These are phyloP conservation scores for Casuarina cunninghamiana DNA, from an alignment of 306 rosid genomes.

Conservation along the genomic window DNA sequence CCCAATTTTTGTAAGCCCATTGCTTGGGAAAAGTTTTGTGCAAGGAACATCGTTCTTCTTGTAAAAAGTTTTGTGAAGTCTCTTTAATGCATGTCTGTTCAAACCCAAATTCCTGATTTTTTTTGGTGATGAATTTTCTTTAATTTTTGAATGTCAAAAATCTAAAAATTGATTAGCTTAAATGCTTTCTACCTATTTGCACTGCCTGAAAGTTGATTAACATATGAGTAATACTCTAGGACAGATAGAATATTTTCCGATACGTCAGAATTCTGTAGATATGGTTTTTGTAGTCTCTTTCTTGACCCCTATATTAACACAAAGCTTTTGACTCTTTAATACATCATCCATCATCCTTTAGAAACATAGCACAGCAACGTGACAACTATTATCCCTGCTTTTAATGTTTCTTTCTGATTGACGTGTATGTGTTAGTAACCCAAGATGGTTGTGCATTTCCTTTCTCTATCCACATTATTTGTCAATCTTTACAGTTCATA, in stretches of 20 bases:
- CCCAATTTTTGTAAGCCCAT: background rate
- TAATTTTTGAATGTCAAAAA: background rate
- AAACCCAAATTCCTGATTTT: background rate
- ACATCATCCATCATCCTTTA: background rate
- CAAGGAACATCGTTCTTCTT: too few relatives aligned
- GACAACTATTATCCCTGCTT: background rate
- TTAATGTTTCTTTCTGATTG: background rate
- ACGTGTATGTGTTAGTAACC: background rate
- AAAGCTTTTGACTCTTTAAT: background rate
- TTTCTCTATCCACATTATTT: background rate
- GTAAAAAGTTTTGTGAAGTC: too few relatives aligned
- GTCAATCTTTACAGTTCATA: background rate
- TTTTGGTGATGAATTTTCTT: background rate
- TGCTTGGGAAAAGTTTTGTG: background rate
- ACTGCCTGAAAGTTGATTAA: background rate
- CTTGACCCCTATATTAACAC: background rate
- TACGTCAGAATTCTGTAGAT: background rate
- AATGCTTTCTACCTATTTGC: background rate
- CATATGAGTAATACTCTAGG: background rate
- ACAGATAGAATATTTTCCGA: background rate
- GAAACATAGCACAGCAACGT: background rate
- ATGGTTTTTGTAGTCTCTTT: background rate
- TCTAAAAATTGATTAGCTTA: background rate
- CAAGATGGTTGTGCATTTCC: background rate
- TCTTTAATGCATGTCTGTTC: background rate